Base-by-base conservation (phyloP, 192 early-diverging fungal species). In the Backusella parvicylindrica region DNA sequence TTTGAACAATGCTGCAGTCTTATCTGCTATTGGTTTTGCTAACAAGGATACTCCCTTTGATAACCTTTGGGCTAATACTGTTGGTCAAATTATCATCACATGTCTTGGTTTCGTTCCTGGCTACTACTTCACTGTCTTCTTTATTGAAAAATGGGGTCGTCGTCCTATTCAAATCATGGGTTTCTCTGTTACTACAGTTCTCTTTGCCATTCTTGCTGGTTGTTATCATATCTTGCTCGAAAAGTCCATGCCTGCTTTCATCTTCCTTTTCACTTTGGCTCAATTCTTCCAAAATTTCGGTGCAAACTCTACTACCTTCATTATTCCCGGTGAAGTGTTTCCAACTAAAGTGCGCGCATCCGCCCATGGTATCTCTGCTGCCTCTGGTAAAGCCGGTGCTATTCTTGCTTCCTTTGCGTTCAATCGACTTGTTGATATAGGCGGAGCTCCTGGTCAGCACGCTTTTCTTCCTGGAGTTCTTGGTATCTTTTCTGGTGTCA, bases 81-180 rank as follows among this genome's bases (percentile, higher is more conserved):
- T 93, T 75, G 96, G 96, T 68, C 92, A 91, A 84, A 86, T 95
- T 75, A 97, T 98, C 78, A 91, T 98, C 78, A 91, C 92, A 68
- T 76, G 90, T 32, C 81, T 91, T 28, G 93, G 93, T 64, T 83
- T 86, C 47, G 84, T 98, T 11, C 96, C 96, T 26, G 96, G 96
- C 35, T 98, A 97, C 90, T 95, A 90, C 87, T 83, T 93, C 56
- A 82, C 92, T 12, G 94, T 98, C 70, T 87, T 90, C 68, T 81
- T 89, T 28, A 90, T 98, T 64, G 96, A 98, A 68, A 77, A 82
- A 49, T 70, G 92, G 28, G 96, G 96, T 68, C 93, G 96, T 79
- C 92, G 91, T 68, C 87, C 82, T 28, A 96, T 98, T 75, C 95
- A 96, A 82, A 86, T 93, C 64, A 79, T 91, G 64, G 96, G 96